Percentiles rank a stretch among this genome's conserved stretches.
Evolutionary conservation across 169 alveolate genomes (phyloP).

Genomic region (Blepharisma undulans): DNA sequence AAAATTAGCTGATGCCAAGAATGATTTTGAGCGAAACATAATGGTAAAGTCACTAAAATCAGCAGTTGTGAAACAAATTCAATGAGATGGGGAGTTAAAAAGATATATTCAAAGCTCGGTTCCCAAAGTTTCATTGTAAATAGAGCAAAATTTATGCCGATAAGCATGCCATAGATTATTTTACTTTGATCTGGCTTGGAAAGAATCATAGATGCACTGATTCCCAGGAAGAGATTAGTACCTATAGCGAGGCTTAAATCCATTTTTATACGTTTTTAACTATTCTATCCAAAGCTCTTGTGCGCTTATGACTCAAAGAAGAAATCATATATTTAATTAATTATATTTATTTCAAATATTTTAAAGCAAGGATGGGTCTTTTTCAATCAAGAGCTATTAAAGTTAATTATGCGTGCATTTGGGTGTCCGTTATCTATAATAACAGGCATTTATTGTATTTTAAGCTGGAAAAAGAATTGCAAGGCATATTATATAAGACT

Average conservation of each 20-base stretch:
- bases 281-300: background rate
- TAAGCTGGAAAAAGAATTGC: no score
- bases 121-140: background rate
- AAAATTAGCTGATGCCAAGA: background rate
- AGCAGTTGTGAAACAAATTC: background rate
- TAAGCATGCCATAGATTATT: background rate
- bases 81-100: background rate
- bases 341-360: no score
- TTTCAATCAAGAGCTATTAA: background rate
- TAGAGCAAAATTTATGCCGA: background rate
- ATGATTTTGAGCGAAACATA: background rate
- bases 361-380: background rate
- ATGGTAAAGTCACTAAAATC: background rate
- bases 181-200: background rate
- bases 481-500: no score
- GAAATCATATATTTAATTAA: background rate
- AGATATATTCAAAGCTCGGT: background rate
- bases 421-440: no score
- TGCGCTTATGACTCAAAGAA: background rate
- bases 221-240: background rate
- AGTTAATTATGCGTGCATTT: no score
- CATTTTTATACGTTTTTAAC: background rate
- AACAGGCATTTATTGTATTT: no score
- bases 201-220: background rate
- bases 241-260: background rate